phyloP scores from a whole-genome alignment of 768 basidiomycete species.

The Lactifluus rugatus region DNA sequence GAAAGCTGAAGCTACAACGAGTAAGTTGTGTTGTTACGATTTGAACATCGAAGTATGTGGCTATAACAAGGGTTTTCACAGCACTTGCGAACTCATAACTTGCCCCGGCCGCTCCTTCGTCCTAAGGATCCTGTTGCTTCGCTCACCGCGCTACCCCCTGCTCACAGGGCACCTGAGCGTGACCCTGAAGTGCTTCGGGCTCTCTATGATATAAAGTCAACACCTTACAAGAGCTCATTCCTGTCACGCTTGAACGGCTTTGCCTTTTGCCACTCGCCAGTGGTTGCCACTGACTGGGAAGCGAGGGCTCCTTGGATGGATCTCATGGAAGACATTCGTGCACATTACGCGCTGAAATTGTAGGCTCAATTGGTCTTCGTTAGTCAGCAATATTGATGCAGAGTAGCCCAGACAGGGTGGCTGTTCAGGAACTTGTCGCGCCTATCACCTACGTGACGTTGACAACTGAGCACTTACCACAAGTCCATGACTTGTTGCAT shows the following conservation, averaged over 20 bases:
- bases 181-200: constrained; percentile 37
- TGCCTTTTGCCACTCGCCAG: constrained; percentile 24
- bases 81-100: constrained; percentile 21
- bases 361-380: constrained; percentile 28
- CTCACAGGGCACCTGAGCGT: constrained; percentile 21
- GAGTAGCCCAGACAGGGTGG: constrained; percentile 46
- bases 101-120: constrained; percentile 14
- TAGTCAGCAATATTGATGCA: constrained; percentile 9
- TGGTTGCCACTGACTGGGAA: constrained; percentile 65
- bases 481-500: constrained; percentile 62
- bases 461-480: constrained; percentile 47
- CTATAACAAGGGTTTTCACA: background rate
- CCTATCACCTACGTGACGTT: constrained; percentile 60
- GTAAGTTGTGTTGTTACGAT: background rate
- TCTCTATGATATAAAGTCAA: constrained; percentile 47
- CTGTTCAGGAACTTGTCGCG: constrained; percentile 31
- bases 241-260: constrained; percentile 51
- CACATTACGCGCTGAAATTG: constrained; percentile 55
- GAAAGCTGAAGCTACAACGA: constrained; percentile 20
- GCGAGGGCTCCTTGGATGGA: constrained; percentile 62
- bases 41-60: background rate
- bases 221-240: constrained; percentile 58
- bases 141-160: constrained; percentile 31
- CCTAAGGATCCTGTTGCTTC: constrained; percentile 9
- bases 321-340: constrained; percentile 62